A percentile compares a stretch with the other conserved stretches of the same genome.
These are phyloP conservation scores for Candida sphagnicola DNA, from an alignment of 805 yeast species.

Conservation along the genomic window DNA sequence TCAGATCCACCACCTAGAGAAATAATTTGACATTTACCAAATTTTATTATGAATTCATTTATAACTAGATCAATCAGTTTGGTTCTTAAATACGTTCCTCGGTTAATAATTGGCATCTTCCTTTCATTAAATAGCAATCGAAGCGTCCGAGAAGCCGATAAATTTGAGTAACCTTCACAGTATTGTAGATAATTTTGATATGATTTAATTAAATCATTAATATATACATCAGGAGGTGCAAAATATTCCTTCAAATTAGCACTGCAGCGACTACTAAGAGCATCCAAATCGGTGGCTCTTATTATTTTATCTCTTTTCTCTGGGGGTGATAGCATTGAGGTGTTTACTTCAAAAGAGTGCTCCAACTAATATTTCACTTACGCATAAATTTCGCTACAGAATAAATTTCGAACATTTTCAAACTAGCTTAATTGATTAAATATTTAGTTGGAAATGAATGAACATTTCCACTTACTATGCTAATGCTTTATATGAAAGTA, in stretches of 20 bases:
- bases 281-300: constrained; percentile 65
- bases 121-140: constrained; percentile 35
- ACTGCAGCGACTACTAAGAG: constrained; percentile 59
- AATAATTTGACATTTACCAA: constrained; percentile 44
- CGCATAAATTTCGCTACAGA: too few species aligned
- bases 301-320: constrained; percentile 41
- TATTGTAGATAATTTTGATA: constrained; percentile 34
- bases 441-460: too few species aligned
- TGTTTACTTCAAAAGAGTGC: too few species aligned
- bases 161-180: constrained; percentile 33
- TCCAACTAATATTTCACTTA: too few species aligned
- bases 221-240: constrained; percentile 32
- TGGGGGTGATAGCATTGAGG: constrained; percentile 27
- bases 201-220: constrained; percentile 30
- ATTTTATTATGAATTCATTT: constrained; percentile 34
- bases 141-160: constrained; percentile 39
- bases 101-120: constrained; percentile 62
- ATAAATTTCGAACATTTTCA: too few species aligned
- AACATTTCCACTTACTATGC: too few species aligned
- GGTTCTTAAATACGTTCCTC: constrained; percentile 68
- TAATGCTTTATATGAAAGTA: too few species aligned
- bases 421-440: too few species aligned
- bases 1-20: constrained; percentile 84
- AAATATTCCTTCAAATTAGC: constrained; percentile 49
- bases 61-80: constrained; percentile 46